Evolutionary conservation across 202 grass and related monocot genomes (phyloP), one percentile per base, ranked within the genome.

Genomic region (Alloteropsis angusta): DNA sequence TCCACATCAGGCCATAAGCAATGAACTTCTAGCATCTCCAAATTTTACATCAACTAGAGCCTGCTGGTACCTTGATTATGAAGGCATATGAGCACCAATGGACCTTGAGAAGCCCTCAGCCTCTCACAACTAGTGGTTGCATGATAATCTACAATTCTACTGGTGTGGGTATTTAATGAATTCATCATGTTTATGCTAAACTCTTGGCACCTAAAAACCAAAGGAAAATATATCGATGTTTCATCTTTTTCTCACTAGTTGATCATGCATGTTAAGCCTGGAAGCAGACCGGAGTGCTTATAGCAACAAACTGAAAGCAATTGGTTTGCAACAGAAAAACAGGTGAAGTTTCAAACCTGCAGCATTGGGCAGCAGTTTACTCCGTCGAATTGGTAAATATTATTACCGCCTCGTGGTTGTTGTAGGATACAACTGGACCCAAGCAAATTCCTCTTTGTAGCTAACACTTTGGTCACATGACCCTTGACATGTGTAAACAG

Each of bases 381-480:
- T 72, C 41, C 14, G 4, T 35, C 37, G 18, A 66, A 71, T 18
- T 71, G 47, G 39, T 8, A 60, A 79, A 57, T 46, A 70, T 72
- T n/a, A n/a, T n/a, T 71, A 65, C 0, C 19, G 42, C 44, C 65
- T 83, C 14, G 46, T 71, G 55, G 74, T 52, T 72, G 83, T 66
- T 22, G 80, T 80, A 80, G 92, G 92, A 54, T 95, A 87, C 80
- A 98, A 81, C 59, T 98, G 96, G 82, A 93, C 84, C 92, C 96
- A 98, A 62, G 79, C 74, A 81, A 95, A 93, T 86, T 98, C 96
- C 74, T 98, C 92, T 83, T 86, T 98, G 79, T 95, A 95, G 72
- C 78, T 78, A 67, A 84, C 58, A 72, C 55, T 91, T 79, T 88
- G 79, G 75, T 93, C 79, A 57, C 96, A 98, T 25, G 96, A 93